phyloP scores from a whole-genome alignment of 2,329 filamentous ascomycete species.

The Microcyclospora tardicrescens region DNA sequence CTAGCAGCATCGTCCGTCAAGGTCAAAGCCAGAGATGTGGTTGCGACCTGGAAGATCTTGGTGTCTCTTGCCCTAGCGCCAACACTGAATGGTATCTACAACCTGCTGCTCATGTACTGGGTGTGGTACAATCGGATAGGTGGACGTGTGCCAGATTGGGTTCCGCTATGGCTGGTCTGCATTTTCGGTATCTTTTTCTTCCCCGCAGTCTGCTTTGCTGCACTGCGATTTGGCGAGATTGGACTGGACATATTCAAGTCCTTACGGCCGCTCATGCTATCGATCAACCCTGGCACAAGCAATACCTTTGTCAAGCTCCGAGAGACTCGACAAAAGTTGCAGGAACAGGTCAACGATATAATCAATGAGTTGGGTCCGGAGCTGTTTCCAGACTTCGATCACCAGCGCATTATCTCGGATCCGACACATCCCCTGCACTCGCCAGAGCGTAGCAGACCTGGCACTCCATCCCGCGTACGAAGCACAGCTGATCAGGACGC shows the following conservation, averaged over 20 bases:
- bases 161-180: slow-evolving; percentile 68
- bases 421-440: slow-evolving; percentile 23
- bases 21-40: slow-evolving; percentile 75
- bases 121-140: slow-evolving; percentile 69
- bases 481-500: slow-evolving; percentile 13
- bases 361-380: slow-evolving; percentile 95
- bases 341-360: slow-evolving; percentile 70
- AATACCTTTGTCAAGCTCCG: slow-evolving; percentile 74
- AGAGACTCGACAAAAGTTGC: slow-evolving; percentile 57
- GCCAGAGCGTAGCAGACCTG: slow-evolving; percentile 10
- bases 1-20: slow-evolving; percentile 80
- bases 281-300: slow-evolving; percentile 68
- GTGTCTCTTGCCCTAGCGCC: slow-evolving; percentile 78
- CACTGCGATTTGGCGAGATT: slow-evolving; percentile 89
- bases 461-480: slow-evolving; percentile 15
- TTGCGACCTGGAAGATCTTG: slow-evolving; percentile 87
- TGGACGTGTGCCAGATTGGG: slow-evolving; percentile 66
- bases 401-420: slow-evolving; percentile 54
- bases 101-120: slow-evolving; percentile 58
- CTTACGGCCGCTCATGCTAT: slow-evolving; percentile 71
- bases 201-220: slow-evolving; percentile 79
- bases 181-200: slow-evolving; percentile 67
- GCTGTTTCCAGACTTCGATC: slow-evolving; percentile 92
- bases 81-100: slow-evolving; percentile 71
- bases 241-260: slow-evolving; percentile 98